Evolutionary conservation across 2,329 filamentous ascomycete species (phyloP), one percentile per base, ranked within the genome.

Genomic region (Monosporascus sp.): DNA sequence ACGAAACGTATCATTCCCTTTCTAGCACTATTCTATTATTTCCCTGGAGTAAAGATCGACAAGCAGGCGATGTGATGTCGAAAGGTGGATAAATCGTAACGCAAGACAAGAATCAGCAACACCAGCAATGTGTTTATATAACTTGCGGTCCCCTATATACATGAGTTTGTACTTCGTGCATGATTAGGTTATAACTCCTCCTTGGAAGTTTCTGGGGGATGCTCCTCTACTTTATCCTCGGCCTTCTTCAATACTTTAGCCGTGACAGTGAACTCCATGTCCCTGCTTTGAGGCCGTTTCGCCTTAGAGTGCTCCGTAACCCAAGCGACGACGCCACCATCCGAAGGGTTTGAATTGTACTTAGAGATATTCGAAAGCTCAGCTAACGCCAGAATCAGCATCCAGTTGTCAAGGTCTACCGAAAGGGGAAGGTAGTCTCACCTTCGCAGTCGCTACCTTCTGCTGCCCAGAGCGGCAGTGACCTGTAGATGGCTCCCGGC

Each of bases 391-490:
- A n/a, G 2, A 39, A 36, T 39, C 24, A 38, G 24, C 18, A 39
- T 17, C 18, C 11, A n/a, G 27, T 24, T 5, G 9, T 11, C 4
- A 31, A 11, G 9, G 1, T n/a, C 47, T 25, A n/a, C 14, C 17
- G 3, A 31, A 39, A 3, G 15, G 8, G 7, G 20, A 6, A 15
- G 22, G n/a, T 20, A 17, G 27, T 11, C 69, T 60, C 56, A 74
- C 74, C 73, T 53, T 72, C 68, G 59, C 77, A 80, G 27, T 66
- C 62, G 39, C 68, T 74, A 6, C 57, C 59, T 53, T 70, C 71
- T 1, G 76, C 76, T 1, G 76, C 71, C 74, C 75, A 81, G 3
- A 81, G 66, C 36, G 78, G 78, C 47, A 80, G 57, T 11, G 73
- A 68, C 36, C 74, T 70, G 53, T 81, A 80, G 9, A 81, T 58